Evolutionary conservation across 345 rosid species (phyloP), one percentile per base, ranked within the genome.

Genomic region (Salix arbutifolia): DNA sequence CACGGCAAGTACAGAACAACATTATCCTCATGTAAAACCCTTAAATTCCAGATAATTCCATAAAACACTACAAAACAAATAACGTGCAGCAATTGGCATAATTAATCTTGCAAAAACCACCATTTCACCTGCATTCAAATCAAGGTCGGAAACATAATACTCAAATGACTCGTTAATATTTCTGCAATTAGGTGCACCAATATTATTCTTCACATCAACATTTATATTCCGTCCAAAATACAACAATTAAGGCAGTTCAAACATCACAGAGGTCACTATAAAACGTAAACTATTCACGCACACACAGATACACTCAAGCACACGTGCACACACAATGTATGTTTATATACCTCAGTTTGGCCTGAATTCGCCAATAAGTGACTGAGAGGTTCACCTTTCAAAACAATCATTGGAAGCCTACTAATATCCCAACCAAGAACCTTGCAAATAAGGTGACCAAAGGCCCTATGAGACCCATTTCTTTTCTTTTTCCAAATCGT

Each of bases 351-450:
- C 60, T 53, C 60, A 21, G 60, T 21, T 53, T 0, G 4, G 21
- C 68, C 23, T 61, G 40, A 8, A 46, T 72, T 79, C 4, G 23
- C 58, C 66, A 80, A 38, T 37, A 79, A 74, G 42, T 10, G 75
- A 67, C 84, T 37, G n/a, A 83, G 83, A 68, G 86, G 86, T 81
- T 76, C 75, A 1, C 81, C 81, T 75, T 84, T 90, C 21, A 67
- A 28, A 33, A 84, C 83, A 78, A 86, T 74, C 14, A 53, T 38
- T 23, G 91, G 91, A 76, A 87, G 81, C 77, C 76, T 70, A 30
- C 80, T 77, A 72, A 86, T 52, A 73, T 91, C 96, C 94, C 97
- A 91, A 40, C 90, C 96, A 79, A 94, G 83, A 85, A 94, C 92
- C 86, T 81, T 85, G 61, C 94, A 94, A 46, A 92, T 78, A 74